phyloP scores from a whole-genome alignment of 805 yeast species.

The Candida dendrica region DNA sequence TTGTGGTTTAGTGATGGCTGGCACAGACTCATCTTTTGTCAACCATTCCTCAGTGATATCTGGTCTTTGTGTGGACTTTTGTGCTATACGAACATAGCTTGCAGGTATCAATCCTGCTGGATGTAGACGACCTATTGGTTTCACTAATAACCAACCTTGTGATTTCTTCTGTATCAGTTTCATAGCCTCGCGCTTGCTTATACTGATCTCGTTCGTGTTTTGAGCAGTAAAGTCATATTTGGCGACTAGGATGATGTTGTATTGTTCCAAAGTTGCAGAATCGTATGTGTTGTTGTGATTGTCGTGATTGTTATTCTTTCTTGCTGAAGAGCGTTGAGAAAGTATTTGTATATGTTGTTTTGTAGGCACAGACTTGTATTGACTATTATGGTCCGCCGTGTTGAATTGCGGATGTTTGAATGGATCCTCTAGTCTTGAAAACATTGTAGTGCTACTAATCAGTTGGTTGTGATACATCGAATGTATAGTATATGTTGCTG shows the following conservation, averaged over 20 bases:
- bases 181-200: slow-evolving; percentile 44
- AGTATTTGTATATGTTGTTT: background rate
- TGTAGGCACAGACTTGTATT: background rate
- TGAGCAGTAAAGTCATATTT: slow-evolving; percentile 40
- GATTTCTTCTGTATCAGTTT: slow-evolving; percentile 40
- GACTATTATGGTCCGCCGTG: no score
- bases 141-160: slow-evolving; percentile 51
- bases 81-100: slow-evolving; percentile 33
- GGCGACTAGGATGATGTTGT: slow-evolving; percentile 32
- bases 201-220: slow-evolving; percentile 34
- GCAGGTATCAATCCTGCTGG: slow-evolving; percentile 48
- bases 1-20: no score
- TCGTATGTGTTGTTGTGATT: no score
- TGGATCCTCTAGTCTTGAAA: no score
- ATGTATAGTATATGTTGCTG: no score
- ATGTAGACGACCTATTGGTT: slow-evolving; percentile 40
- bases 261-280: background rate
- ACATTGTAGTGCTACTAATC: no score
- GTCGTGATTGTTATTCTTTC: no score
- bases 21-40: slow-evolving; percentile 3
- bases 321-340: no score
- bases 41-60: slow-evolving; percentile 9
- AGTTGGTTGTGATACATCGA: no score
- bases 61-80: background rate
- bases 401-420: no score